Evolutionary conservation across 75 land plant genomes (phyloP), one percentile per base, ranked within the genome.

Genomic region (Selaginella moellendorffii): DNA sequence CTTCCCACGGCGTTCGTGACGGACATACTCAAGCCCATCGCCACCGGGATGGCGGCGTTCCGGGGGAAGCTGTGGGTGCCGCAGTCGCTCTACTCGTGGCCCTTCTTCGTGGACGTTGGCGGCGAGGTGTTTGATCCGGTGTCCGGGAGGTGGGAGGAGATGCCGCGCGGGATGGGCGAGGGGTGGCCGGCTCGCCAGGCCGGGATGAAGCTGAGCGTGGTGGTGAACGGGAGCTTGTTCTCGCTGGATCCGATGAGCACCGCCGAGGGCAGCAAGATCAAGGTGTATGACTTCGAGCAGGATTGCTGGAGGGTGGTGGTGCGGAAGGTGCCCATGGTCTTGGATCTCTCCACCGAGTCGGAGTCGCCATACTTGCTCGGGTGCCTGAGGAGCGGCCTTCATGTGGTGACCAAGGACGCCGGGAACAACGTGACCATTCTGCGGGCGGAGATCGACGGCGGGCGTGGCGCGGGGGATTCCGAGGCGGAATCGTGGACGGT

Each of bases 121-220:
- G 99, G 99, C 20, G 99, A 95, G 65, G 75, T 84, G 0, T 95
- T 73, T 72, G 96, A 93, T 71, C 98, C 98, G 9, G 75, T 76
- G 26, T 56, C 74, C 5, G 65, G 83, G 56, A 28, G 69, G 30
- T 93, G 98, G 98, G 56, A 30, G 1, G 98, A 93, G 69, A 93
- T 93, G 98, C 90, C 98, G 28, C 54, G 14, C 20, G 98, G 98
- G 12, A 93, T 93, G 98, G 98, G 98, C 5, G 98, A 88, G 53
- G 90, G 96, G 53, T 93, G 98, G 98, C 98, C 98, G 42, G 96
- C 90, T 2, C 74, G 78, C 22, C 98, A 93, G 31, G 98, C 98
- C 28, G 98, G 90, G 1, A 85, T 86, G 0, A 93, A 93, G 58
- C 59, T 93, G 26, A 89, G 90, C 68, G 90, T 82, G 21, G 85